These are phyloP conservation scores for Oropetium thomaeum DNA, from an alignment of 176 grass and related monocot species.

Conservation along the genomic window DNA sequence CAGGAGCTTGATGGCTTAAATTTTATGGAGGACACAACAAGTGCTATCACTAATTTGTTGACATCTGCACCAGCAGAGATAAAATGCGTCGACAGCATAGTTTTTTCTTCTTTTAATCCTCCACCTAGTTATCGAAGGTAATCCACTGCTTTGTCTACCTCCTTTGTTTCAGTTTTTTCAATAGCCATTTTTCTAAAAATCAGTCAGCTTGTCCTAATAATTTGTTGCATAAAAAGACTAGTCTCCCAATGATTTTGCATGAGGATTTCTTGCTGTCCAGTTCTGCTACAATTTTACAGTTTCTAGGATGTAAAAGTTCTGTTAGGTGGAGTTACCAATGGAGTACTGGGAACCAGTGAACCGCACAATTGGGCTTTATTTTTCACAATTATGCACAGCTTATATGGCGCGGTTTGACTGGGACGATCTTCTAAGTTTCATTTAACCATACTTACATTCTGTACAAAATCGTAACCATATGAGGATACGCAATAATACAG, in stretches of 20 bases:
- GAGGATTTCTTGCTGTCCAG: neutral
- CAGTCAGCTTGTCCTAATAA: neutral
- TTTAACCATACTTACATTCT: too few relatives aligned
- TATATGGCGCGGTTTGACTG: too few relatives aligned
- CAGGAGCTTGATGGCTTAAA: conserved; percentile 88
- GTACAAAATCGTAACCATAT: too few relatives aligned
- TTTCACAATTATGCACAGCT: neutral
- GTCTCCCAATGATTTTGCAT: neutral
- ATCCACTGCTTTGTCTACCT: neutral
- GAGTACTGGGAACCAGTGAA: neutral
- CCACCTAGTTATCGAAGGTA: conserved; percentile 92
- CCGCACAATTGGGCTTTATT: neutral
- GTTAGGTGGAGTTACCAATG: neutral
- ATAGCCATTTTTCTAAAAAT: neutral
- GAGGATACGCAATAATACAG: too few relatives aligned
- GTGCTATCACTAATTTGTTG: conserved; percentile 58
- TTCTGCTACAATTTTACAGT: neutral
- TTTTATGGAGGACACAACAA: conserved; percentile 71
- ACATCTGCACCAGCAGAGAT: conserved; percentile 57
- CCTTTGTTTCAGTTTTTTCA: neutral
- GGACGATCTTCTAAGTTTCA: too few relatives aligned
- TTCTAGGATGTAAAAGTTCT: neutral
- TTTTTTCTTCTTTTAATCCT: conserved; percentile 97
- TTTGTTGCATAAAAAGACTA: neutral
- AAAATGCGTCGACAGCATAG: conserved; percentile 75